Evolutionary conservation across 805 yeast genomes (phyloP).

Genomic region (Cyberlindnera xishuangbannaensis): DNA sequence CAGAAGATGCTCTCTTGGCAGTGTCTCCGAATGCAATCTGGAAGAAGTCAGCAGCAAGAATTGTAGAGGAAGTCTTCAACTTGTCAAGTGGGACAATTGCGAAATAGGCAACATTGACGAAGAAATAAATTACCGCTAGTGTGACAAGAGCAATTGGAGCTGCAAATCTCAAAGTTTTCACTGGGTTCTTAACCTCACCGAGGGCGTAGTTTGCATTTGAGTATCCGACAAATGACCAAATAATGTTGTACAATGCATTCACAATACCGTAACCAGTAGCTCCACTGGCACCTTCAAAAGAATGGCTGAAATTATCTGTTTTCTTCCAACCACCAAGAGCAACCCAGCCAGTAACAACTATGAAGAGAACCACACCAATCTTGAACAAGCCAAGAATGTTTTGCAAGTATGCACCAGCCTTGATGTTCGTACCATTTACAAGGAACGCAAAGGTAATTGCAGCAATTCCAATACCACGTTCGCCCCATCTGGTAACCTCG

Average conservation of each 20-base stretch:
- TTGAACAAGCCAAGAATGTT: slow-evolving; percentile 66
- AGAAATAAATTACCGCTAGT: slow-evolving; percentile 62
- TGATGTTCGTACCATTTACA: slow-evolving; percentile 55
- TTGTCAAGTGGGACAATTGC: slow-evolving; percentile 73
- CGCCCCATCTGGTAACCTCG: slow-evolving; percentile 67
- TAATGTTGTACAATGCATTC: slow-evolving; percentile 73
- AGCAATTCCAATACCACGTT: slow-evolving; percentile 71
- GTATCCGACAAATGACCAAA: slow-evolving; percentile 82
- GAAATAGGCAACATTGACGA: slow-evolving; percentile 73
- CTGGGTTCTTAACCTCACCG: slow-evolving; percentile 73
- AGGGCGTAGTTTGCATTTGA: slow-evolving; percentile 80
- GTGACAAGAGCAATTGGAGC: slow-evolving; percentile 67
- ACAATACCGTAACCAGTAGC: slow-evolving; percentile 67
- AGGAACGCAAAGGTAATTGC: slow-evolving; percentile 67
- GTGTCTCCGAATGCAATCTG: slow-evolving; percentile 60
- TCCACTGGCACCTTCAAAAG: slow-evolving; percentile 46
- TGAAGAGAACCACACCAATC: slow-evolving; percentile 61
- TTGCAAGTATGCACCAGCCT: slow-evolving; percentile 61
- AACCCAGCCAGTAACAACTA: slow-evolving; percentile 77
- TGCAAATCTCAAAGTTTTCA: slow-evolving; percentile 59
- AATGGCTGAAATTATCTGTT: slow-evolving; percentile 54
- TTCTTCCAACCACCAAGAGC: slow-evolving; percentile 68
- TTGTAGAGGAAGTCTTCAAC: slow-evolving; percentile 53
- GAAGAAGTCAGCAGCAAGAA: slow-evolving; percentile 74
- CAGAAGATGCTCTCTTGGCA: slow-evolving; percentile 71